Percentiles rank a stretch among this genome's conserved stretches.
Evolutionary conservation across 2,329 filamentous ascomycete species (phyloP).

Genomic region (Trichoderma sp.): DNA sequence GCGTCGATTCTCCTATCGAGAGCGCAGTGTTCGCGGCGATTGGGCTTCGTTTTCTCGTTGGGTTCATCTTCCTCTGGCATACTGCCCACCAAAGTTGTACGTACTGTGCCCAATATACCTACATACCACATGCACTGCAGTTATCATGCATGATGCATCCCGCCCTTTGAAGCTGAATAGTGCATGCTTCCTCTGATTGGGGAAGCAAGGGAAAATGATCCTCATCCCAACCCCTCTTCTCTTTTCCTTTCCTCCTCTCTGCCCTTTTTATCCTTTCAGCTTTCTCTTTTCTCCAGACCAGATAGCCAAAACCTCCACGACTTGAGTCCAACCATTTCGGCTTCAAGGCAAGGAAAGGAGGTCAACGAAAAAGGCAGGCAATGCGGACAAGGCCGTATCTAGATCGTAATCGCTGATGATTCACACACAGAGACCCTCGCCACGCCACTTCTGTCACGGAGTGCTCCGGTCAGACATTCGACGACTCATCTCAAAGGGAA

Average conservation of each 20-base stretch:
- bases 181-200: slow-evolving; percentile 3
- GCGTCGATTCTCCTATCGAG: background rate
- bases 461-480: too few species aligned
- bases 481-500: too few species aligned
- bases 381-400: too few species aligned
- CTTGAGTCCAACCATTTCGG: too few species aligned
- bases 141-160: slow-evolving; percentile 5
- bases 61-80: background rate
- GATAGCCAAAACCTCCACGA: background rate
- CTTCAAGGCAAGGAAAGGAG: too few species aligned
- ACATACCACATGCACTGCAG: background rate
- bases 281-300: background rate
- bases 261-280: background rate
- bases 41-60: background rate
- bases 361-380: too few species aligned
- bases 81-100: background rate
- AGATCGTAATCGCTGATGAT: too few species aligned
- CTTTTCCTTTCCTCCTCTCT: background rate
- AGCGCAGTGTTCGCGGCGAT: background rate
- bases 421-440: too few species aligned
- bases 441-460: too few species aligned
- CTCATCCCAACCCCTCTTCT: slow-evolving; percentile 9
- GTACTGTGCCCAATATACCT: background rate
- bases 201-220: background rate
- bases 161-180: background rate